Base-by-base conservation (phyloP, 1,139 yeast species). In the Sugiyamaella grinbergsii region DNA sequence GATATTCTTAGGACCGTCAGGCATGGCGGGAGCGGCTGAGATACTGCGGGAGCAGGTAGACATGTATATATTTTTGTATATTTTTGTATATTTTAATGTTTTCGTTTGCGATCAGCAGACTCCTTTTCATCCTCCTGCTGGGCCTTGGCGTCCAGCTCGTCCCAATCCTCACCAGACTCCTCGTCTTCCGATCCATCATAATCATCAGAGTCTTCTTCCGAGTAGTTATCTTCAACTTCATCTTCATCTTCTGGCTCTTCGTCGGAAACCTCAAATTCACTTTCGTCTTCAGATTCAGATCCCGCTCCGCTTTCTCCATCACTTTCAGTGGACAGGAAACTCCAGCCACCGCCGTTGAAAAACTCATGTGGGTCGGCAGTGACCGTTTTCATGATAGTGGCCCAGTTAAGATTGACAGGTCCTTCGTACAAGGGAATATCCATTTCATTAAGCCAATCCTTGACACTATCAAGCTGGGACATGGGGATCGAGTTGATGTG, bases 351-450 rank as follows among this genome's bases (percentile, higher is more conserved):
- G 19, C 65, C 67, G 64, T 86, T 93, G 70, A 91, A 93, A 72
- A 93, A 93, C 66, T 89, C 95, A 67, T 89, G 89, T 15, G 98
- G 98, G 69, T 93, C 98, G 8, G 91, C 83, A 60, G 80, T 81
- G 53, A 93, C 83, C 0, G 97, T 90, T 72, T 90, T 91, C 96
- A 94, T 93, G 67, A 93, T 91, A 33, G 91, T 85, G 13, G 82
- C 78, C 99, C 99, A 93, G 72, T 90, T 90, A 78, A 93, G 83
- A 73, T 91, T 91, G 74, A 93, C 85, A 47, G 95, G 93, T 51
- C 98, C 96, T 66, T 91, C 97, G 67, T 93, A 86, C 71, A 80
- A 82, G 38, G 98, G 96, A 58, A 94, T 85, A 69, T 93, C 98
- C 66, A 89, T 95, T 69, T 91, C 95, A 22, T 96, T 89, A 55